A percentile compares a stretch with the other conserved stretches of the same genome.
Conservation (phyloP, 305 asterid genomes). For the Fraxinus ornus region DNA sequence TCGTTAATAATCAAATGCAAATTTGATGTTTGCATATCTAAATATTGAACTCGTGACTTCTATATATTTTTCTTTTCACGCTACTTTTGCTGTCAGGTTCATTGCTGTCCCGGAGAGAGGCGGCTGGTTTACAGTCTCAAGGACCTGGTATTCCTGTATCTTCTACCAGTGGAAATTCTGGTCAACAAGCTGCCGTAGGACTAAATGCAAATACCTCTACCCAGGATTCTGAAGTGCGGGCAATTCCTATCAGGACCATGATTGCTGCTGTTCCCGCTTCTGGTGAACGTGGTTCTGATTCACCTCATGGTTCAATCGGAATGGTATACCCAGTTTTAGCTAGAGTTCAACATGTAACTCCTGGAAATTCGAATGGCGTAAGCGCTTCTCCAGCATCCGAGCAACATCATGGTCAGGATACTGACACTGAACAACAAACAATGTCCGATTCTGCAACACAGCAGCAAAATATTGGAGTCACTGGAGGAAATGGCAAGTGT, state of each 20-base stretch:
- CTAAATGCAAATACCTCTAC: slow-evolving; percentile 36
- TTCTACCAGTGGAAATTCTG: slow-evolving; percentile 38
- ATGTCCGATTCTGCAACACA: slow-evolving; percentile 40
- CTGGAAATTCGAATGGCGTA: slow-evolving; percentile 37
- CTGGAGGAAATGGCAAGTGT: slow-evolving; percentile 43
- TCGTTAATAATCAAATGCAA: neutral
- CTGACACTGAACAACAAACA: slow-evolving; percentile 32
- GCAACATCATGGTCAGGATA: slow-evolving; percentile 35
- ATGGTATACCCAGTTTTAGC: slow-evolving; percentile 76
- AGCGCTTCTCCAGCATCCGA: slow-evolving; percentile 53
- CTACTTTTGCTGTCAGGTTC: slow-evolving; percentile 45
- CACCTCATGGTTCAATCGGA: slow-evolving; percentile 68
- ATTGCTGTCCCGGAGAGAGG: slow-evolving; percentile 63
- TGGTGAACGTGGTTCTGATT: slow-evolving; percentile 46
- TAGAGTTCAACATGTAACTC: slow-evolving; percentile 54
- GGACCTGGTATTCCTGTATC: slow-evolving; percentile 50
- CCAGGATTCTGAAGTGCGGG: slow-evolving; percentile 54
- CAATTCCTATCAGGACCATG: slow-evolving; percentile 64
- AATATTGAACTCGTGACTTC: neutral
- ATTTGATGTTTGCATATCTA: neutral
- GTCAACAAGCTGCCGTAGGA: slow-evolving; percentile 41
- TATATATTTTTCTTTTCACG: slow-evolving; percentile 4
- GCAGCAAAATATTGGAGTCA: slow-evolving; percentile 35
- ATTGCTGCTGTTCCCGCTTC: slow-evolving; percentile 58
- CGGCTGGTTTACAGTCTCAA: slow-evolving; percentile 46